Evolutionary conservation across 192 early-diverging fungal species (phyloP).

Genomic region (Jimgerdemannia flammicorona): DNA sequence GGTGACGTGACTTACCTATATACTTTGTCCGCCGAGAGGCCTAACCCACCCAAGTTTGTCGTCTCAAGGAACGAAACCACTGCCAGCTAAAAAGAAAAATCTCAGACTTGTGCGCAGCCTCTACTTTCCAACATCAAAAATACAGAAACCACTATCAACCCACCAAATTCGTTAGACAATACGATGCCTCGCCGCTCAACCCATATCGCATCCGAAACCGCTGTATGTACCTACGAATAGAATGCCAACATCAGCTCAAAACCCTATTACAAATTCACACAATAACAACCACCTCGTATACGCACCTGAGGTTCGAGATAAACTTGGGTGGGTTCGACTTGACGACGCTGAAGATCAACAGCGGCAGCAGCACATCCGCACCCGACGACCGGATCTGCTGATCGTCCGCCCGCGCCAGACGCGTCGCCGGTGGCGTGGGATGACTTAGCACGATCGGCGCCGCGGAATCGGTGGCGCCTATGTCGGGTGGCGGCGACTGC

Average conservation of each 20-base stretch:
- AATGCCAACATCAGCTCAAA: background rate
- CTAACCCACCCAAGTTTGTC: slow-evolving; percentile 38
- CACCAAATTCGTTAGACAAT: slow-evolving; percentile 52
- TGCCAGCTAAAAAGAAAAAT: slow-evolving; percentile 28
- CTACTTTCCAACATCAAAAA: too few species aligned
- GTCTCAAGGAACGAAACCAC: slow-evolving; percentile 44
- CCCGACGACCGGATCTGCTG: slow-evolving; percentile 16
- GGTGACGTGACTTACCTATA: slow-evolving; percentile 26
- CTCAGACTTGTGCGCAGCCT: too few species aligned
- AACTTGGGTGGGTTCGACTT: slow-evolving; percentile 64
- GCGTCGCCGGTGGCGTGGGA: slow-evolving; percentile 2
- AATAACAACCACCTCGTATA: background rate
- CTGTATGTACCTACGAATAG: slow-evolving; percentile 25
- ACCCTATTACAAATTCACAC: background rate
- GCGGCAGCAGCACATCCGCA: slow-evolving; percentile 64
- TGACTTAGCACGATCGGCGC: background rate
- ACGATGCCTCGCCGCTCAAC: slow-evolving; percentile 38
- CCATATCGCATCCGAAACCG: slow-evolving; percentile 35
- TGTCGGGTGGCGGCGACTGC: background rate
- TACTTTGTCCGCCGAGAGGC: slow-evolving; percentile 39
- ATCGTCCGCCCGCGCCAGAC: slow-evolving; percentile 5
- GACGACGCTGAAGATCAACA: slow-evolving; percentile 66
- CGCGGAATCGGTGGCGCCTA: background rate
- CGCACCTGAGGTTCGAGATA: slow-evolving; percentile 60
- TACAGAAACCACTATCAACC: background rate